phyloP scores from a whole-genome alignment of 768 basidiomycete genomes.

The Mycena crocata region DNA sequence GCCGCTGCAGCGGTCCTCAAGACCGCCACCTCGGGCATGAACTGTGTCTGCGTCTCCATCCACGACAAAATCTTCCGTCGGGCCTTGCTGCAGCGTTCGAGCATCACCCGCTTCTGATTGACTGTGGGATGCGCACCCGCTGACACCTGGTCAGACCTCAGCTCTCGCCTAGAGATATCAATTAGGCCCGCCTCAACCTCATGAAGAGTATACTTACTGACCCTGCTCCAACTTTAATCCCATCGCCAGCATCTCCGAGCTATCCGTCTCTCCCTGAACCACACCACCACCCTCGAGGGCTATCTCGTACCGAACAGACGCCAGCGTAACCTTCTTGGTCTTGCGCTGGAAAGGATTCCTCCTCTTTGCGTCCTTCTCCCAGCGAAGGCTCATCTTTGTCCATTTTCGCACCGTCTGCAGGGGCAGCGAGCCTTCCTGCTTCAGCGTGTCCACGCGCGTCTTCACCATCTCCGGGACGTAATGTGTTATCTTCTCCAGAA shows the following conservation, averaged over 20 bases:
- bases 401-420: not conserved
- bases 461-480: conserved; percentile 5
- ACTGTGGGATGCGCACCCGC: not conserved
- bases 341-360: conserved; percentile 3
- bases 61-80: conserved; percentile 10
- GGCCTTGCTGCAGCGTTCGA: conserved; percentile 16
- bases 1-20: conserved; percentile 4
- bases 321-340: not conserved
- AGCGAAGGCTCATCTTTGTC: not conserved
- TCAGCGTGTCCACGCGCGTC: not conserved
- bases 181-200: not conserved
- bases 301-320: conserved; percentile 9
- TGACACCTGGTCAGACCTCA: conserved; percentile 10
- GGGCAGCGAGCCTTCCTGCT: conserved; percentile 4
- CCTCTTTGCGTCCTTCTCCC: not conserved
- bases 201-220: not conserved
- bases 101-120: conserved; percentile 7
- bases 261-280: not conserved
- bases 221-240: conserved; percentile 1
- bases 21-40: conserved; percentile 16
- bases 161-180: not conserved
- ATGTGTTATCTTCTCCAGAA: not conserved
- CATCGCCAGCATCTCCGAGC: conserved; percentile 12
- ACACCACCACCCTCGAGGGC: not conserved
- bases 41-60: conserved; percentile 13